A percentile compares a stretch with the other conserved stretches of the same genome.
phyloP scores from a whole-genome alignment of 169 alveolate genomes.

The Eimeria maxima region DNA sequence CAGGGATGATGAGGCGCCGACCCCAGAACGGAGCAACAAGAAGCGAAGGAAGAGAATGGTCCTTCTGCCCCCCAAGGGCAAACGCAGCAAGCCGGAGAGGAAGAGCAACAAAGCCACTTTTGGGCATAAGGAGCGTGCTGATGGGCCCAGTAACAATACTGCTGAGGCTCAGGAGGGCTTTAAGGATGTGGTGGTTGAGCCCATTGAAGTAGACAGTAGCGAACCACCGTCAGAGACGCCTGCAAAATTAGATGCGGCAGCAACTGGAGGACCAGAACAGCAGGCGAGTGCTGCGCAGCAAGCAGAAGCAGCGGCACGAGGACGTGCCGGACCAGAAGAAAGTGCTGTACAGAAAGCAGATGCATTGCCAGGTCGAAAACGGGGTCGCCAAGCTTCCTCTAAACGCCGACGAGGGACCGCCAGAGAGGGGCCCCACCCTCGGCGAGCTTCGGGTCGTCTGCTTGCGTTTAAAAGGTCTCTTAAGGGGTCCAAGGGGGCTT shows the following conservation, averaged over 20 bases:
- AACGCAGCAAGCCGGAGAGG: background rate
- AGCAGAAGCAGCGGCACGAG: constrained; percentile 12
- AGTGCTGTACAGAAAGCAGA: background rate
- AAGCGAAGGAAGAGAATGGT: background rate
- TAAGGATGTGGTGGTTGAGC: too few species aligned
- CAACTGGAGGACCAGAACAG: background rate
- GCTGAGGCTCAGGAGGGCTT: too few species aligned
- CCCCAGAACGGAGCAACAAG: background rate
- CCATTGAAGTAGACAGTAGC: too few species aligned
- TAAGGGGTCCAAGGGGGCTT: background rate
- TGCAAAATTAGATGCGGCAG: background rate
- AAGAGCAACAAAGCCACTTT: background rate
- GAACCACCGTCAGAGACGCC: too few species aligned
- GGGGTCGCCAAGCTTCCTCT: background rate
- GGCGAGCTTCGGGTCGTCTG: background rate
- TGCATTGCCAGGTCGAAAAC: background rate
- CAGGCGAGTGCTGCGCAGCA: background rate
- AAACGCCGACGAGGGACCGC: background rate
- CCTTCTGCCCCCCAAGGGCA: background rate
- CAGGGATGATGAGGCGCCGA: background rate
- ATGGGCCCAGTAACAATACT: background rate
- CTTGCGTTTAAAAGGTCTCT: background rate
- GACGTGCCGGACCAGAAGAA: background rate
- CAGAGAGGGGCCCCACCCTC: constrained; percentile 28
- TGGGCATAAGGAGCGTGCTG: background rate